Evolutionary conservation across 2,329 filamentous ascomycete species (phyloP).

Genomic region (Fusarium sp.): DNA sequence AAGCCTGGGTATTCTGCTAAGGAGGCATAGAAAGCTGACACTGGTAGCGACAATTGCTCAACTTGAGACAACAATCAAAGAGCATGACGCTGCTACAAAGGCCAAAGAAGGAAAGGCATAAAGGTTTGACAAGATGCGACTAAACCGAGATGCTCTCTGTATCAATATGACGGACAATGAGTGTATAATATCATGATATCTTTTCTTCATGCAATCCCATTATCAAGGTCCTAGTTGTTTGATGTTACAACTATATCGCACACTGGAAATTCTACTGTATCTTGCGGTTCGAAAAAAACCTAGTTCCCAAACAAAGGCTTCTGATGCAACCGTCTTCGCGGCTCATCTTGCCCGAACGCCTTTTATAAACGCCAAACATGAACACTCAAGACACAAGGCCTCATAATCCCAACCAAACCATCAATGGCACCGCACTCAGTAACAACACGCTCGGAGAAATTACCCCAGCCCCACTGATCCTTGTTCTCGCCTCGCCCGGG

Average conservation of each 20-base stretch:
- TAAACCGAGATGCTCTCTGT: neutral
- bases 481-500: slow-evolving; percentile 51
- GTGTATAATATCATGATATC: neutral
- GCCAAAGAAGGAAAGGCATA: slow-evolving; percentile 34
- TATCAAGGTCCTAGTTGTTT: neutral
- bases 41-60: slow-evolving; percentile 47
- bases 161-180: neutral
- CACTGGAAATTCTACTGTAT: neutral
- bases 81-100: slow-evolving; percentile 46
- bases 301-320: neutral
- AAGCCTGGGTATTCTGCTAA: slow-evolving; percentile 33
- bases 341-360: slow-evolving; percentile 9
- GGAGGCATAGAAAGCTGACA: slow-evolving; percentile 17
- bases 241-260: neutral
- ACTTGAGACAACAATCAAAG: slow-evolving; percentile 54
- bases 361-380: slow-evolving; percentile 21
- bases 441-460: slow-evolving; percentile 30
- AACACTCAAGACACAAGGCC: neutral
- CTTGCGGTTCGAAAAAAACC: neutral
- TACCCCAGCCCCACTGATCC: slow-evolving; percentile 27
- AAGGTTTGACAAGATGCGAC: neutral
- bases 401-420: slow-evolving; percentile 35
- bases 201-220: neutral
- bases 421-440: slow-evolving; percentile 27
- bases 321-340: neutral